Evolutionary conservation across 805 yeast species (phyloP), one percentile per base, ranked within the genome.

Genomic region (Saccharomyces paradoxus): DNA sequence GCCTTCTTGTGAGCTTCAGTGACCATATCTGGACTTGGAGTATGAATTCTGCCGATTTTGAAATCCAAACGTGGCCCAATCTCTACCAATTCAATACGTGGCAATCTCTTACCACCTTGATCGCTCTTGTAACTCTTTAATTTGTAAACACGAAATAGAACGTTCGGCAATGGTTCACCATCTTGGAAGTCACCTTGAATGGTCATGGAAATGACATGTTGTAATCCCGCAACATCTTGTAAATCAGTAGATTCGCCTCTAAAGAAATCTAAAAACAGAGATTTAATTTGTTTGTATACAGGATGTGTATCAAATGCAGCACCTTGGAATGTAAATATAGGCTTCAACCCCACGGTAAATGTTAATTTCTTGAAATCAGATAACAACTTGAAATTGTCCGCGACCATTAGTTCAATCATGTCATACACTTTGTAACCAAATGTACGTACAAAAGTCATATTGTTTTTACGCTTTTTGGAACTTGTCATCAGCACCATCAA

Each of bases 11-110:
- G 65, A 13, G 99, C 98, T 68, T 90, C 97, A 74, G 86, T 89
- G 73, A 86, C 94, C 75, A 89, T 77, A 65, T 92, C 98, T 46
- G 96, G 86, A 52, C 86, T 80, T 52, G 97, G 87, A 17, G 81
- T 75, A 63, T 84, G 86, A 62, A 85, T 81, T 75, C 99, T 82
- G 50, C 99, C 99, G 55, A 94, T 79, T 63, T 85, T 83, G 74
- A 94, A 92, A 70, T 92, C 97, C 56, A 94, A 78, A 65, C 99
- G 81, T 57, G 99, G 99, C 0, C 99, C 99, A 58, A 89, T 85
- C 71, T 94, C 99, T 54, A 87, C 94, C 47, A 94, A 76, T 74
- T 94, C 98, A 26, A 94, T 91, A 69, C 99, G 81, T 54, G 99
- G 98, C 54, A 89, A 77, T 68, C 88, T 90, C 21, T 63, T 62